These are phyloP conservation scores for Sphagnum magellanicum DNA, from an alignment of 228 moss, liverwort and hornwort species.

Conservation along the genomic window DNA sequence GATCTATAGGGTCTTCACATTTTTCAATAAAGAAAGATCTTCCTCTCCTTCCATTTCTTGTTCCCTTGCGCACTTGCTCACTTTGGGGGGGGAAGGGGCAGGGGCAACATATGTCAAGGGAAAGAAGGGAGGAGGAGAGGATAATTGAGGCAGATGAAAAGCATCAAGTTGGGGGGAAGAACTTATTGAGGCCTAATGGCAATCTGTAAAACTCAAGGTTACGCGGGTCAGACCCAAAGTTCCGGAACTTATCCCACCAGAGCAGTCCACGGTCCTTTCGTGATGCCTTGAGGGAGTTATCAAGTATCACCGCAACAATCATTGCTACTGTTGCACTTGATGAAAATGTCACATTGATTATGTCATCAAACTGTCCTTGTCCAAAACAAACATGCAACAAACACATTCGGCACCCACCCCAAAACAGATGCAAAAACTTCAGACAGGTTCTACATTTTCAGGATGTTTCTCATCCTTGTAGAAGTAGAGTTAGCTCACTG, in stretches of 20 bases:
- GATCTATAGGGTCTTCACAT: too few species aligned
- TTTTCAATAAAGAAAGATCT: too few species aligned
- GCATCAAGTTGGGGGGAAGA: constrained; percentile 68
- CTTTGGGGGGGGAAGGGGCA: too few species aligned
- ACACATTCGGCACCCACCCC: too few species aligned
- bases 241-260: constrained; percentile 90
- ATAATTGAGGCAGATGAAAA: neutral
- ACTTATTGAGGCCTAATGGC: constrained; percentile 79
- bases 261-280: constrained; percentile 78
- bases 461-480: too few species aligned
- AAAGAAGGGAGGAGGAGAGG: neutral
- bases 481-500: too few species aligned
- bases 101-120: neutral
- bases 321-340: constrained; percentile 67
- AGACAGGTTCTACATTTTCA: too few species aligned
- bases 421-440: neutral
- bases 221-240: constrained; percentile 67
- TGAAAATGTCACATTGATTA: constrained; percentile 72
- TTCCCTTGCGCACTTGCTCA: too few species aligned
- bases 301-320: constrained; percentile 60
- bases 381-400: too few species aligned
- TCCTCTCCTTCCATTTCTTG: too few species aligned
- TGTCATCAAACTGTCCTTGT: constrained; percentile 69
- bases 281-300: constrained; percentile 74
- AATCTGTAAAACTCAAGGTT: constrained; percentile 88